Evolutionary conservation across 2,329 filamentous ascomycete genomes (phyloP).

Genomic region (Ceratocystis eucalypticola): DNA sequence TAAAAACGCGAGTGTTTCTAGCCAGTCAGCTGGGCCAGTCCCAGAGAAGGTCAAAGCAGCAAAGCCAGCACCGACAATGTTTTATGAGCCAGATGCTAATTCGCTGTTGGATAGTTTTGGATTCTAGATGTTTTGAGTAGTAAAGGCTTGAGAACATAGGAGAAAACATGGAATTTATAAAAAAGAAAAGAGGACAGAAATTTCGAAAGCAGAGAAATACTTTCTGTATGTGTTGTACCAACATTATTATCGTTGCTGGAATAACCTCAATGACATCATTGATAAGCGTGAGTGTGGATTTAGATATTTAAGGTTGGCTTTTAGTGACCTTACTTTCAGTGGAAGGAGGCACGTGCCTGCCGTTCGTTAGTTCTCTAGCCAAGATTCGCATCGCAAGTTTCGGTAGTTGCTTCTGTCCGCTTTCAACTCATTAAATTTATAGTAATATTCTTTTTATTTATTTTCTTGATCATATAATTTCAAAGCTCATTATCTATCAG

Average conservation of each 20-base stretch:
- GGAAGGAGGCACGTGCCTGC: background rate
- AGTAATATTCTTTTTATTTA: background rate
- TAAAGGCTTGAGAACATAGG: background rate
- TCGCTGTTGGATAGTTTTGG: slow-evolving; percentile 88
- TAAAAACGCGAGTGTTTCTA: slow-evolving; percentile 24
- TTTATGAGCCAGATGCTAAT: slow-evolving; percentile 83
- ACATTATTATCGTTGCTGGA: background rate
- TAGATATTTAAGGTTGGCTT: background rate
- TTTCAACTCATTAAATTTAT: background rate
- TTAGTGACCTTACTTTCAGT: background rate
- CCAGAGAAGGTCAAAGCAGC: slow-evolving; percentile 26
- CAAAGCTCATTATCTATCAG: background rate
- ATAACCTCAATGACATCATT: slow-evolving; percentile 1
- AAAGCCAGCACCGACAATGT: slow-evolving; percentile 58
- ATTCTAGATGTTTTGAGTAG: slow-evolving; percentile 39
- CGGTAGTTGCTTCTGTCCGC: background rate
- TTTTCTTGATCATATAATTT: background rate
- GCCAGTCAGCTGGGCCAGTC: background rate
- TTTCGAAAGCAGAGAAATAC: background rate
- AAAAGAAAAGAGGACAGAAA: background rate
- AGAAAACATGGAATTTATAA: background rate
- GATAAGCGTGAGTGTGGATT: background rate
- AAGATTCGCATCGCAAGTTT: background rate
- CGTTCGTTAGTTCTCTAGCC: background rate
- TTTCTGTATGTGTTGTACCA: background rate